Conservation (phyloP, 179 eudicot species). For the Silene coronaria region DNA sequence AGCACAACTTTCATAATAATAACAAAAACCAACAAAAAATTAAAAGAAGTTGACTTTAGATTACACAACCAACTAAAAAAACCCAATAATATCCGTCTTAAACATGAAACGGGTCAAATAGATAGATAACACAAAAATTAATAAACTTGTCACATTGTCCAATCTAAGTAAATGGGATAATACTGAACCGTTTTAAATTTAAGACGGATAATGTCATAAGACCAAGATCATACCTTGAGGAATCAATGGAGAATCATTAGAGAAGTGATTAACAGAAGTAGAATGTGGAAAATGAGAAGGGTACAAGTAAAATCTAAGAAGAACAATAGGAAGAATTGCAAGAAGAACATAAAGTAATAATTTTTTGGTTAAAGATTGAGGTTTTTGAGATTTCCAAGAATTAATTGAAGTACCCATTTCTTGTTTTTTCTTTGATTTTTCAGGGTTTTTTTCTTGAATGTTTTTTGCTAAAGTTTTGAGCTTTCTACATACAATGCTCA, state of each 20-base stretch:
- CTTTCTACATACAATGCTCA: background rate
- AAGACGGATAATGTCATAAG: no score
- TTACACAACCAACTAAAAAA: background rate
- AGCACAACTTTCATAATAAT: background rate
- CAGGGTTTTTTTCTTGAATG: no score
- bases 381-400: slow-evolving; percentile 26
- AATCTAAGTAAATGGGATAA: no score
- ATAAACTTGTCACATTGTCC: no score
- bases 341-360: slow-evolving; percentile 39
- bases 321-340: slow-evolving; percentile 42
- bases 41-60: background rate
- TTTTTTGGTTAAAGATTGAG: slow-evolving; percentile 34
- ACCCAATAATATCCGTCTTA: no score
- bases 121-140: background rate
- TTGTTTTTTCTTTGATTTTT: background rate
- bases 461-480: no score
- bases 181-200: no score
- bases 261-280: slow-evolving; percentile 16
- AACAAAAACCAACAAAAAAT: background rate
- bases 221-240: slow-evolving; percentile 30
- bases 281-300: slow-evolving; percentile 31
- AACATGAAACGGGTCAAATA: no score
- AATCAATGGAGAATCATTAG: slow-evolving; percentile 17
- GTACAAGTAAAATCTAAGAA: slow-evolving; percentile 46
- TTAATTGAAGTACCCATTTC: slow-evolving; percentile 14